Evolutionary conservation across 1,139 yeast species (phyloP).

Genomic region (Meyerozyma smithsonii): DNA sequence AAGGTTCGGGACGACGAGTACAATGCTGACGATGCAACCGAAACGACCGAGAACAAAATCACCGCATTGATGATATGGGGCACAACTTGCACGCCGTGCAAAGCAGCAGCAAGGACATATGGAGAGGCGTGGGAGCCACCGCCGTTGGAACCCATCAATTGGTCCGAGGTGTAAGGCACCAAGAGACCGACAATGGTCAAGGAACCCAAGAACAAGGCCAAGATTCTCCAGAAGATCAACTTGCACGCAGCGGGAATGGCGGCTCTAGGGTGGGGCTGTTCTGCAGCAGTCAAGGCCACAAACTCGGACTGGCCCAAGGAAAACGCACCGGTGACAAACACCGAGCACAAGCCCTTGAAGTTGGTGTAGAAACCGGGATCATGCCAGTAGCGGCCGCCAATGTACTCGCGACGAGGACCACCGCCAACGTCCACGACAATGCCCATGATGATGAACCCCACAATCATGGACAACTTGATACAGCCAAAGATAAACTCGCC

Average conservation of each 20-base stretch:
- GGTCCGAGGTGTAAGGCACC: slow-evolving; percentile 35
- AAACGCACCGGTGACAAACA: slow-evolving; percentile 20
- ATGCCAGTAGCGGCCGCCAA: slow-evolving; percentile 22
- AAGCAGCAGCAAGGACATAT: slow-evolving; percentile 40
- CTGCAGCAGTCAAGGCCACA: slow-evolving; percentile 38
- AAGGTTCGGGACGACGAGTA: slow-evolving; percentile 42
- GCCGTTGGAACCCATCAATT: slow-evolving; percentile 36
- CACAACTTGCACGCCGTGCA: slow-evolving; percentile 34
- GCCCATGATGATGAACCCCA: slow-evolving; percentile 28
- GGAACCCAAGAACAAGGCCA: slow-evolving; percentile 38
- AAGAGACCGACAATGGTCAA: slow-evolving; percentile 38
- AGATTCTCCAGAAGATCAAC: slow-evolving; percentile 35
- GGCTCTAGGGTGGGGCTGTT: slow-evolving; percentile 35
- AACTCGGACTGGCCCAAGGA: slow-evolving; percentile 28
- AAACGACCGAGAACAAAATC: slow-evolving; percentile 40
- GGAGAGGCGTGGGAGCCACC: slow-evolving; percentile 39
- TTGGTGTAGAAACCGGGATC: slow-evolving; percentile 20
- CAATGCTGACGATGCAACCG: slow-evolving; percentile 42
- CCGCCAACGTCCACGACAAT: slow-evolving; percentile 26
- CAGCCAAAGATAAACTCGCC: slow-evolving; percentile 37
- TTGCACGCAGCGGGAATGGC: slow-evolving; percentile 41
- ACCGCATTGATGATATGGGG: slow-evolving; percentile 42
- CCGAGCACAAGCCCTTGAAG: slow-evolving; percentile 20
- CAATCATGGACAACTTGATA: slow-evolving; percentile 17
- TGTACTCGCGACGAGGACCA: slow-evolving; percentile 18